Evolutionary conservation across 2,329 filamentous ascomycete genomes (phyloP).

Genomic region (Cercospora berteroae): DNA sequence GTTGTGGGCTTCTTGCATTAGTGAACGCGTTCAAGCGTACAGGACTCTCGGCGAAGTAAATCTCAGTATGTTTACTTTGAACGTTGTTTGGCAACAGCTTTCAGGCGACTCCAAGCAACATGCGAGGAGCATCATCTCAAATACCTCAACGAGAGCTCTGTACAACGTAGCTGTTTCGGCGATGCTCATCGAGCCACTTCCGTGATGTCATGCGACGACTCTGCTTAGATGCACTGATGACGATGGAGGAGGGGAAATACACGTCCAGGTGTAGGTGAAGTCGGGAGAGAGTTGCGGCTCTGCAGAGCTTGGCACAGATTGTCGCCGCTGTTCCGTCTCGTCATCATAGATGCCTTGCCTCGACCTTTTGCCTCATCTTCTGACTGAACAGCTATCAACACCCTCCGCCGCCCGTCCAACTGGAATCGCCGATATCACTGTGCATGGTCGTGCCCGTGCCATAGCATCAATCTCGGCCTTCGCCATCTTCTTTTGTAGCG

Average conservation of each 20-base stretch:
- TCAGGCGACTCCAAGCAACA: background rate
- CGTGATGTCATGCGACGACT: background rate
- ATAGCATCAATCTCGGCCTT: background rate
- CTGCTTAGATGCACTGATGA: background rate
- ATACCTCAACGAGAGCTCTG: background rate
- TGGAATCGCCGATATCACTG: background rate
- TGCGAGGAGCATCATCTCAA: background rate
- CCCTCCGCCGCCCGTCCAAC: background rate
- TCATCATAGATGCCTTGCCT: conserved; percentile 2
- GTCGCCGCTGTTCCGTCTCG: background rate
- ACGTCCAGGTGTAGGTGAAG: background rate
- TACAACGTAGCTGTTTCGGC: background rate
- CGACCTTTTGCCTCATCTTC: background rate
- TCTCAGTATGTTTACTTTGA: background rate
- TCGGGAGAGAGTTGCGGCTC: background rate
- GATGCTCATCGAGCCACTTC: background rate
- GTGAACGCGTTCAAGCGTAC: conserved; percentile 9
- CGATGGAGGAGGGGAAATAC: background rate
- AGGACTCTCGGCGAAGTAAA: background rate
- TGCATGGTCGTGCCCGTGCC: background rate
- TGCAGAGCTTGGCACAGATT: background rate
- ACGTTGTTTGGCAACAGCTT: background rate
- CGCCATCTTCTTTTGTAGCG: background rate
- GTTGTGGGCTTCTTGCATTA: background rate
- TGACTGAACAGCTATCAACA: background rate